Evolutionary conservation across 73 alveolate species (phyloP), one percentile per base, ranked within the genome.

Genomic region (Paramecium sexaurelia): DNA sequence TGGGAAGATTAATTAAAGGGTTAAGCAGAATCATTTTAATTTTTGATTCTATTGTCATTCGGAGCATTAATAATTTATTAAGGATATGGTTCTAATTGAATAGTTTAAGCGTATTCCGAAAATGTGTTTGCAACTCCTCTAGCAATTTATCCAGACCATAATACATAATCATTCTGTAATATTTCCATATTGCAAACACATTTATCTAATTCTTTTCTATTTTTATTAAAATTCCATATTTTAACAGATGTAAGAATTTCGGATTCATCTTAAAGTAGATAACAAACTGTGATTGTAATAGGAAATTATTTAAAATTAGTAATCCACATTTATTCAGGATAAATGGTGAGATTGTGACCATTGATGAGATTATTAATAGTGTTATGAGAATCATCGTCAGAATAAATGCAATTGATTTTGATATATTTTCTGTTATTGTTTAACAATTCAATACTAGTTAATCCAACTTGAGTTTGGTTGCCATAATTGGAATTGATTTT

Each of bases 141-240:
- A 0, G 78, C 91, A 17, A 94, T 39, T 47, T 37, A 29, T 5
- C 95, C 96, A 10, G 32, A 20, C 92, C 94, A 91, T 13, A 94
- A 55, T 2, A 22, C 7, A n/a, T 45, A 27, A 6, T 56, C 89
- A 87, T 94, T 88, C 24, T 41, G 17, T 7, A 87, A 37, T 29
- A 94, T 88, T 55, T 92, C 93, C 3, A 94, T 24, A 17, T 92
- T 92, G 55, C 87, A 91, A 20, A 92, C 75, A 10, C 96, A 94
- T 35, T 92, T 94, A 13, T 90, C 91, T 67, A 90, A 83, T 35
- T 94, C 97, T 24, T 78, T 17, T n/a, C 88, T 78, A 83, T 89
- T 75, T 73, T 94, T 94, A 69, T 94, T 94, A 75, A 91, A 94
- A 88, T 94, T 94, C 97, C 97, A 94, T 11, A 94, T 61, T 43